Evolutionary conservation across 2,329 filamentous ascomycete genomes (phyloP).

Genomic region (Sclerotinia nivalis): DNA sequence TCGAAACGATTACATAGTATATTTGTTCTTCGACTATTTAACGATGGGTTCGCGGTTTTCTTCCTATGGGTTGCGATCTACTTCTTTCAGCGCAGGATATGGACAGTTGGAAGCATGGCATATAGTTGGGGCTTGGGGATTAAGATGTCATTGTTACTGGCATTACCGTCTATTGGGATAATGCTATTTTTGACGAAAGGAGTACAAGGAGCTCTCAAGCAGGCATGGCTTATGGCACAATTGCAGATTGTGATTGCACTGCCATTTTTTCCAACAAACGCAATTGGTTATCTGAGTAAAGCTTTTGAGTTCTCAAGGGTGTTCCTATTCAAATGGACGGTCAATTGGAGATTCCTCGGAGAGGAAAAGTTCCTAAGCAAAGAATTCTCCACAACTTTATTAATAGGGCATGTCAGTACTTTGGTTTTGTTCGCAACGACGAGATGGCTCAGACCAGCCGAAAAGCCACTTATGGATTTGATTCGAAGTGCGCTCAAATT

Average conservation of each 20-base stretch:
- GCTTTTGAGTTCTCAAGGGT: constrained; percentile 90
- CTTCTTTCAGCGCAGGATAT: constrained; percentile 71
- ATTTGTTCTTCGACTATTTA: constrained; percentile 90
- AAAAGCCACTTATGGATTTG: constrained; percentile 51
- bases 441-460: constrained; percentile 62
- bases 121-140: constrained; percentile 83
- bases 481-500: constrained; percentile 35
- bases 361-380: constrained; percentile 77
- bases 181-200: constrained; percentile 75
- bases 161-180: constrained; percentile 76
- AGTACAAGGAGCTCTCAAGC: constrained; percentile 61
- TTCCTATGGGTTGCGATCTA: constrained; percentile 83
- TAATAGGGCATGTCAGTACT: constrained; percentile 56
- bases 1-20: constrained; percentile 94
- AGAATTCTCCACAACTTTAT: constrained; percentile 57
- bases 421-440: constrained; percentile 57
- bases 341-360: constrained; percentile 96
- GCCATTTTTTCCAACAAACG: constrained; percentile 69
- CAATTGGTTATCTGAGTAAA: constrained; percentile 70
- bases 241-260: constrained; percentile 68
- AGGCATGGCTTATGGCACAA: constrained; percentile 71
- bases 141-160: constrained; percentile 90
- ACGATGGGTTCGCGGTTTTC: constrained; percentile 86
- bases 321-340: constrained; percentile 97
- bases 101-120: constrained; percentile 69